Percentiles rank a stretch among this genome's conserved stretches.
Conservation (phyloP, 1,284 basidiomycete species). For the Fomitopsis palustris region DNA sequence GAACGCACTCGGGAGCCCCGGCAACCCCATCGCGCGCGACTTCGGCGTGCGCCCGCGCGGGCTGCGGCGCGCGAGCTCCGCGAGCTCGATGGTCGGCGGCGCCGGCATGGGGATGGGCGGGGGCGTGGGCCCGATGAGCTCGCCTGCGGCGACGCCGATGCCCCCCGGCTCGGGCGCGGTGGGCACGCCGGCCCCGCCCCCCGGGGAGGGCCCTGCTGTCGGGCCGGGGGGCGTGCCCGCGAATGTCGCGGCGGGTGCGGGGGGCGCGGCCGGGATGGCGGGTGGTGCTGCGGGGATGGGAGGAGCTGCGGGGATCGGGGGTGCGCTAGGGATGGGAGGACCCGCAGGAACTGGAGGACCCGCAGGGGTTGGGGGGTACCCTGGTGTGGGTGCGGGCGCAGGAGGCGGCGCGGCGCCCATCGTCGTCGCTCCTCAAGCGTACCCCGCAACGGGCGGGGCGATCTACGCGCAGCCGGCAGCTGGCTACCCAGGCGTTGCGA, state of each 20-base stretch:
- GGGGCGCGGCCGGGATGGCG: neutral
- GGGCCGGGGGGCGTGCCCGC: neutral
- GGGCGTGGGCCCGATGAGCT: neutral
- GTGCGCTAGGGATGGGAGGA: neutral
- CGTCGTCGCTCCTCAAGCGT: neutral
- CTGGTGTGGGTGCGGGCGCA: neutral
- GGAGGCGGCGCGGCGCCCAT: neutral
- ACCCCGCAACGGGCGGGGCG: neutral
- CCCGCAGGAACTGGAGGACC: neutral
- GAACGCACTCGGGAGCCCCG: slow-evolving; percentile 2
- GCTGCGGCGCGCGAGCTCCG: slow-evolving; percentile 6
- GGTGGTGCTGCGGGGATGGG: neutral
- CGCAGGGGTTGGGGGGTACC: too few relatives aligned
- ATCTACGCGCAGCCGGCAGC: neutral
- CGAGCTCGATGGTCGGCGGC: neutral
- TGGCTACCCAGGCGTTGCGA: neutral
- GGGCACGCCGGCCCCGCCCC: neutral
- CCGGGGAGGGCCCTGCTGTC: neutral
- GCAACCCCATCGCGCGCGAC: neutral
- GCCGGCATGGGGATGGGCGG: slow-evolving; percentile 1
- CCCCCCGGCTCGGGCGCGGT: neutral
- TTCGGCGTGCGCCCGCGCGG: slow-evolving; percentile 1
- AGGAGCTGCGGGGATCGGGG: neutral
- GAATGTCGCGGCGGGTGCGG: too few relatives aligned
- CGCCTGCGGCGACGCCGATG: slow-evolving; percentile 3